Evolutionary conservation across 352 stramenopile species (phyloP), one percentile per base, ranked within the genome.

Genomic region (Pythium angustatum): DNA sequence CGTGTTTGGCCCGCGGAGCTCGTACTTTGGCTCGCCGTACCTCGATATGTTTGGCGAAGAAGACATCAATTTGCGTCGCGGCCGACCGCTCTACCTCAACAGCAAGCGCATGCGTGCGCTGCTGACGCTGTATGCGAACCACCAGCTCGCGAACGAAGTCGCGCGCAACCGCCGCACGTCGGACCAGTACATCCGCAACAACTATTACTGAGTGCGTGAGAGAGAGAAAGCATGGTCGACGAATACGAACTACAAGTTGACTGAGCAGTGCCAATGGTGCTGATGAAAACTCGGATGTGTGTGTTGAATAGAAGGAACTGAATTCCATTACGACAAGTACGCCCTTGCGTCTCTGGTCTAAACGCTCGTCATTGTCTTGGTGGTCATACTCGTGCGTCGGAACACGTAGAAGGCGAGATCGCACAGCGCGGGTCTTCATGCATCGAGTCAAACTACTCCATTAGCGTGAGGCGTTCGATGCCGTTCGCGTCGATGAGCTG

Each of bases 11-110:
- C 81, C 82, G 0, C 73, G 85, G 17, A 89, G 81, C 56, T 95
- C 80, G 36, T 95, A 93, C 77, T 95, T 95, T 58, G 80, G 82
- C 5, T 93, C 84, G 61, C 83, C 84, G 36, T 95, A 93, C 55
- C 77, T 95, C 24, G 87, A 95, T 59, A 92, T 91, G 81, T 95
- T 95, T 78, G 87, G 84, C 22, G 87, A 95, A 79, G 84, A 95
- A 71, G 87, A 95, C 53, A 90, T 93, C 58, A 90, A 92, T 49
- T 66, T 95, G 28, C 75, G 84, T 48, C 84, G 87, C 43, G 85
- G 87, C 3, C 79, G 87, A 3, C 87, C 87, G 24, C 66, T 95
- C 28, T 87, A 88, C 63, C 67, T 95, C 9, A 93, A 83, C 51
- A 71, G 72, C 49, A 87, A 90, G 59, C 81, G 87, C 36, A 88